Evolutionary conservation across 1,284 basidiomycete genomes (phyloP).

Genomic region (Ceratobasidium sp.): DNA sequence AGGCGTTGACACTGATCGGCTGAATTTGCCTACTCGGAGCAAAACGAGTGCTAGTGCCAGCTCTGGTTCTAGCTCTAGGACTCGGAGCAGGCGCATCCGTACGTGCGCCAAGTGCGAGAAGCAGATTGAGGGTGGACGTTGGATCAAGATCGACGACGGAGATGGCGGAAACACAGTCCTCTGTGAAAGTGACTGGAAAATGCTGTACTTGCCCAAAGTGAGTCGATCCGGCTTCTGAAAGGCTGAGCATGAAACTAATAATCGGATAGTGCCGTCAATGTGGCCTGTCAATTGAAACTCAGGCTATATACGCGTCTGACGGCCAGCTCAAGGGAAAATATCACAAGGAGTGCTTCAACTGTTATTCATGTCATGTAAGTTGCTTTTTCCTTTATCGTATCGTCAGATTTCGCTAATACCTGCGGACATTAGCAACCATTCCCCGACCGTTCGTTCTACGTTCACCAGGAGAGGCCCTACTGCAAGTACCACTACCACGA

Average conservation of each 20-base stretch:
- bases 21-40: conserved; percentile 27
- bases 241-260: conserved; percentile 47
- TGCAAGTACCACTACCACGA: conserved; percentile 93
- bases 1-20: conserved; percentile 11
- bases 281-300: conserved; percentile 83
- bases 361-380: conserved; percentile 78
- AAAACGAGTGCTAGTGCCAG: conserved; percentile 32
- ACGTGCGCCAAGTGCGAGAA: conserved; percentile 74
- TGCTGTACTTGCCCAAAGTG: conserved; percentile 91
- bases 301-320: conserved; percentile 89
- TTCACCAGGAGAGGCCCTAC: conserved; percentile 84
- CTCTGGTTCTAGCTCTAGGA: conserved; percentile 33
- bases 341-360: conserved; percentile 89
- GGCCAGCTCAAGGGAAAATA: conserved; percentile 94
- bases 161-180: conserved; percentile 65
- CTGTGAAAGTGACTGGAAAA: conserved; percentile 91
- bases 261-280: conserved; percentile 79
- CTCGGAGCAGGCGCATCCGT: conserved; percentile 46
- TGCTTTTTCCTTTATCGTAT: conserved; percentile 39
- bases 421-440: conserved; percentile 73
- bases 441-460: conserved; percentile 88
- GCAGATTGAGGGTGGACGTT: conserved; percentile 78
- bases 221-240: conserved; percentile 47
- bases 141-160: conserved; percentile 75
- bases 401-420: conserved; percentile 17